Evolutionary conservation across 1,284 basidiomycete genomes (phyloP), one percentile per base, ranked within the genome.

Genomic region (Trametes versicolor): DNA sequence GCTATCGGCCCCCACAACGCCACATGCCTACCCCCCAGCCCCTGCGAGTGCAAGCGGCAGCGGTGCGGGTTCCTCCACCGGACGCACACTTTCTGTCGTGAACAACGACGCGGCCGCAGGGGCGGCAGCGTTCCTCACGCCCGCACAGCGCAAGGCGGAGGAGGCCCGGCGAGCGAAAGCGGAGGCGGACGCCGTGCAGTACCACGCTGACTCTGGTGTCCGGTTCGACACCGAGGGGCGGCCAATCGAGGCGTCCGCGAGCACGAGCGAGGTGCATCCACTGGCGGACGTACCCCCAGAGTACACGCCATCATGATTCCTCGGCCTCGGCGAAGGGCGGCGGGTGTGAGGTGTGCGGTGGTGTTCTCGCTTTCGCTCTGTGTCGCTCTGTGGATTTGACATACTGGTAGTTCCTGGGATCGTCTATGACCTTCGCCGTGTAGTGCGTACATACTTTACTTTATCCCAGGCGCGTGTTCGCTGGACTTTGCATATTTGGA

Each of bases 151-250:
- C 51, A 73, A 73, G 50, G 69, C 68, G 8, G 51, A 61, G 12
- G 70, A 72, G 63, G 67, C 68, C 21, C 51, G 36, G 32, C 27
- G 37, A 36, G 23, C 37, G 32, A 13, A 56, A 32, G 19, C 52
- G 13, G 50, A 50, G n/a, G n/a, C 53, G 13, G 57, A 58, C 50
- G 41, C 58, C 13, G 68, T 68, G 27, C 64, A 60, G 62, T 70
- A 60, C 51, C 68, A 72, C 41, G 54, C 63, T 10, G 72, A 73
- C 59, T 73, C 72, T 48, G 72, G 72, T n/a, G 65, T 64, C 53
- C 70, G 72, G 17, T 73, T 73, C 59, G 69, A 68, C 36, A 47
- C 41, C 25, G 43, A 60, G 23, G 69, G 70, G n/a, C 65, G 64
- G 52, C 65, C 67, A 27, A 39, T 67, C 36, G 32, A 45, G 21